Evolutionary conservation across 1,284 basidiomycete genomes (phyloP).

Genomic region (Stygiomarasmius scandens): DNA sequence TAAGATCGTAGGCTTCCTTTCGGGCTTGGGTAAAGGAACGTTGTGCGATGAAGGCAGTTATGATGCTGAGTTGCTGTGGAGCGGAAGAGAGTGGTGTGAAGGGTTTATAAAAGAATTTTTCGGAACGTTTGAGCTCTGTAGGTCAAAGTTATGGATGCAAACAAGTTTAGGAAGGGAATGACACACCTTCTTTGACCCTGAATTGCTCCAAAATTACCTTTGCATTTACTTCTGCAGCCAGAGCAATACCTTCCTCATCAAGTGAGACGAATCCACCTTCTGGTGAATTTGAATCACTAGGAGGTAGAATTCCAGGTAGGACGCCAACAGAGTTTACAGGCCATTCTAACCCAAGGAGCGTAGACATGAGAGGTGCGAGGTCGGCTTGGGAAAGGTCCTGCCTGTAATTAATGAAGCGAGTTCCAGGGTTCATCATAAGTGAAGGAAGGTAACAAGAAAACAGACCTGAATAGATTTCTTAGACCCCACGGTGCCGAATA

Average conservation of each 20-base stretch:
- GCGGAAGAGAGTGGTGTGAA: conserved; percentile 40
- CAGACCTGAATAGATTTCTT: conserved; percentile 49
- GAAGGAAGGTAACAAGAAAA: not conserved
- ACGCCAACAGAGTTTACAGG: conserved; percentile 80
- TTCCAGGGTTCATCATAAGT: not conserved
- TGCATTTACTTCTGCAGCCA: conserved; percentile 71
- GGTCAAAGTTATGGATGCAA: no score
- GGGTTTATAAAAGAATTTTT: conserved; percentile 64
- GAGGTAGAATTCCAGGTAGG: conserved; percentile 66
- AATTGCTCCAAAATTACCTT: conserved; percentile 39
- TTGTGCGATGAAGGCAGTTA: conserved; percentile 47
- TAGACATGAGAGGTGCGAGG: conserved; percentile 78
- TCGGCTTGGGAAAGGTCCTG: conserved; percentile 87
- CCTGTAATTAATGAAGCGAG: not conserved
- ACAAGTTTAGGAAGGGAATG: no score
- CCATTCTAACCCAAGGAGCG: conserved; percentile 72
- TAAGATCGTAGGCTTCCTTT: conserved; percentile 53
- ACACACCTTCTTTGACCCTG: no score
- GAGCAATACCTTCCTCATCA: conserved; percentile 43
- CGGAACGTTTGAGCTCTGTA: conserved; percentile 70
- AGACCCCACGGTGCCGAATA: conserved; percentile 71
- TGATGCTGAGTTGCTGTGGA: conserved; percentile 35
- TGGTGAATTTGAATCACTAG: no score
- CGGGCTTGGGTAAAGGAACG: conserved; percentile 56
- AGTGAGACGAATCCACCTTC: conserved; percentile 56